phyloP scores from a whole-genome alignment of 2,329 filamentous ascomycete genomes.

The Calonectria pseudoturangicola region DNA sequence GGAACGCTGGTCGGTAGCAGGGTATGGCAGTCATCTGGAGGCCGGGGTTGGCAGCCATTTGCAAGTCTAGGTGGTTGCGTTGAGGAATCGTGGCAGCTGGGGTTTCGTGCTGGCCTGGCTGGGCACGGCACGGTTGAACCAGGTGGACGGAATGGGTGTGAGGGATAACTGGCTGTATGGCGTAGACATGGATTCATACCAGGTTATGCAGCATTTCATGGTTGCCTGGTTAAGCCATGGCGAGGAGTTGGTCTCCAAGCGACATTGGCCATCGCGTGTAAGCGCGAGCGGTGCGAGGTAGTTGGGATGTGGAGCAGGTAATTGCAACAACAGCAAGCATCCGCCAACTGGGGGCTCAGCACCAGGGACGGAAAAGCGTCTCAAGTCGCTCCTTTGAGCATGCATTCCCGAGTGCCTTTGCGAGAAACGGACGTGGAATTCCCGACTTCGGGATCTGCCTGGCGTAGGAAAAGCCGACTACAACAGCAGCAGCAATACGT shows the following conservation, averaged over 20 bases:
- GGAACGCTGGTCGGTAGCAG: slow-evolving; percentile 33
- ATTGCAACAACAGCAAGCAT: background rate
- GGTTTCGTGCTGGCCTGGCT: slow-evolving; percentile 13
- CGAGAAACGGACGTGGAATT: slow-evolving; percentile 20
- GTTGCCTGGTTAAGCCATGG: background rate
- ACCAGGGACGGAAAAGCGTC: slow-evolving; percentile 1
- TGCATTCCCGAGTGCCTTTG: background rate
- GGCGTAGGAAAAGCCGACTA: slow-evolving; percentile 9
- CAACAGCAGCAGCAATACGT: background rate
- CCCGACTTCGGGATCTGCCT: slow-evolving; percentile 32
- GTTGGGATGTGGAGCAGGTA: background rate
- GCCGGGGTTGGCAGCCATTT: slow-evolving; percentile 30
- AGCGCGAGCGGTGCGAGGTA: background rate
- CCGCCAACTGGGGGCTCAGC: background rate
- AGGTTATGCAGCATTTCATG: background rate
- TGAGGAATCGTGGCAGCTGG: background rate
- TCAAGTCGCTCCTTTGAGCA: slow-evolving; percentile 9
- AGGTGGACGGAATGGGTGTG: slow-evolving; percentile 18
- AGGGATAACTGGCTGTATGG: slow-evolving; percentile 14
- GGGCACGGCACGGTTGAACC: background rate
- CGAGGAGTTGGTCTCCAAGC: slow-evolving; percentile 7
- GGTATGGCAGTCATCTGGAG: slow-evolving; percentile 24
- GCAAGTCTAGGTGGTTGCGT: slow-evolving; percentile 10
- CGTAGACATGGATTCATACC: background rate
- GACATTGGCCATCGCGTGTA: background rate